These are phyloP conservation scores for Rhodotorula sp. DNA, from an alignment of 1,284 basidiomycete species.

Conservation along the genomic window DNA sequence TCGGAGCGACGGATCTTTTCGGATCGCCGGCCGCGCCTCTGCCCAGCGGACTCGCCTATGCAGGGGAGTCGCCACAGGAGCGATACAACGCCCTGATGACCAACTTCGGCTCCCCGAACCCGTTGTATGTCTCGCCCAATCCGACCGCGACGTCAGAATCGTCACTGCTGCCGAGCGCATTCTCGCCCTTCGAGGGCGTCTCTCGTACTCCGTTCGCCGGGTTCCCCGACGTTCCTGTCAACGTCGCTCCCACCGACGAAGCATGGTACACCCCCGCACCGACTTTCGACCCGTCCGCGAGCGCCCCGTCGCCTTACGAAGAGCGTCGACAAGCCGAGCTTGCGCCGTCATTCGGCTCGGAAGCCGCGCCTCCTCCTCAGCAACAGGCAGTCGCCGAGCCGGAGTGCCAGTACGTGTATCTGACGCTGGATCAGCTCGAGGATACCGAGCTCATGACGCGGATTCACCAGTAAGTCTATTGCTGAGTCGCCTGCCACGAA, in stretches of 20 bases:
- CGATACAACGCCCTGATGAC: not conserved
- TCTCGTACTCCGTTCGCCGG: not conserved
- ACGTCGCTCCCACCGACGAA: not conserved
- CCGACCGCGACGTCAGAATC: too few species aligned
- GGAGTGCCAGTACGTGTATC: conserved; percentile 25
- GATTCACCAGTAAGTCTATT: conserved; percentile 13
- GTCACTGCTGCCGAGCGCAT: not conserved
- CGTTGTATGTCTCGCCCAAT: conserved; percentile 6
- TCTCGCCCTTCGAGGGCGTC: not conserved
- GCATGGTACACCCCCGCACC: not conserved
- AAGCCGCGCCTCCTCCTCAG: not conserved
- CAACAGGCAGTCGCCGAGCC: not conserved
- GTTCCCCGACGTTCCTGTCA: not conserved
- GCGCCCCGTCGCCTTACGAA: not conserved
- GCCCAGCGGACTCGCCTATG: not conserved
- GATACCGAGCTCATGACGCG: conserved; percentile 16
- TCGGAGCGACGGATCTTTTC: conserved; percentile 23
- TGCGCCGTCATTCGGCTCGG: too few species aligned
- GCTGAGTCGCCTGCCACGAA: too few species aligned
- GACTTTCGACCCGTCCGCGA: not conserved
- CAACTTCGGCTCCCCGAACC: conserved; percentile 12
- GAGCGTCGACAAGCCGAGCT: too few species aligned
- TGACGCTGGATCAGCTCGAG: conserved; percentile 19
- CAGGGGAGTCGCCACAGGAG: not conserved
- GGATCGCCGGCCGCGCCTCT: not conserved